A percentile compares a stretch with the other conserved stretches of the same genome.
phyloP scores from a whole-genome alignment of 768 basidiomycete genomes.

The Tricholoma furcatifolium region DNA sequence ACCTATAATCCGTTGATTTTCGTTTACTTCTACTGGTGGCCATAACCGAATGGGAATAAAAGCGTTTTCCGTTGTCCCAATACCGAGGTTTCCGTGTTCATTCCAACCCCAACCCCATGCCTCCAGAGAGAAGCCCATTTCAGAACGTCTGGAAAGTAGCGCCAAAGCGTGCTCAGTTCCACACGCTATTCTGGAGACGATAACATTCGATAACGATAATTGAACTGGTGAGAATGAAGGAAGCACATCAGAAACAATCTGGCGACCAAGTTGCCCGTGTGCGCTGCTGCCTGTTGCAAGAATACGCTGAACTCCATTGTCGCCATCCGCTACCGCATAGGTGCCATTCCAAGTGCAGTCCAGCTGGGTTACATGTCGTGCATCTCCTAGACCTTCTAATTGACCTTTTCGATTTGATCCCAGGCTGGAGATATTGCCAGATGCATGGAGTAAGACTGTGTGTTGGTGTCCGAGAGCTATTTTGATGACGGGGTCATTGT shows the following conservation, averaged over 20 bases:
- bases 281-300: constrained; percentile 55
- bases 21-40: constrained; percentile 28
- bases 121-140: constrained; percentile 21
- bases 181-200: constrained; percentile 46
- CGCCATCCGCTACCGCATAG: constrained; percentile 38
- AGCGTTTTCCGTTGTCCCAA: constrained; percentile 58
- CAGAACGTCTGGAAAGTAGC: constrained; percentile 18
- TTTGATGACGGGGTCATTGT: constrained; percentile 29
- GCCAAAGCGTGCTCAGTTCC: constrained; percentile 86
- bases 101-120: constrained; percentile 98
- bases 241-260: constrained; percentile 4
- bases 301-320: constrained; percentile 19
- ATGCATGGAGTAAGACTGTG: constrained; percentile 53
- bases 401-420: constrained; percentile 78
- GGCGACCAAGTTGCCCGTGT: constrained; percentile 65
- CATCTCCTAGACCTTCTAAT: constrained; percentile 34
- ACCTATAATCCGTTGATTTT: constrained; percentile 15
- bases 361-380: constrained; percentile 27
- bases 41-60: constrained; percentile 51
- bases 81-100: constrained; percentile 92
- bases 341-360: constrained; percentile 84
- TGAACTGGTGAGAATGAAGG: constrained; percentile 24
- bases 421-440: constrained; percentile 47
- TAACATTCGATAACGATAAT: constrained; percentile 24
- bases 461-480: constrained; percentile 43